A percentile compares a stretch with the other conserved stretches of the same genome.
These are phyloP conservation scores for Uncinocarpus reesii DNA, from an alignment of 2,329 filamentous ascomycete species.

Conservation along the genomic window DNA sequence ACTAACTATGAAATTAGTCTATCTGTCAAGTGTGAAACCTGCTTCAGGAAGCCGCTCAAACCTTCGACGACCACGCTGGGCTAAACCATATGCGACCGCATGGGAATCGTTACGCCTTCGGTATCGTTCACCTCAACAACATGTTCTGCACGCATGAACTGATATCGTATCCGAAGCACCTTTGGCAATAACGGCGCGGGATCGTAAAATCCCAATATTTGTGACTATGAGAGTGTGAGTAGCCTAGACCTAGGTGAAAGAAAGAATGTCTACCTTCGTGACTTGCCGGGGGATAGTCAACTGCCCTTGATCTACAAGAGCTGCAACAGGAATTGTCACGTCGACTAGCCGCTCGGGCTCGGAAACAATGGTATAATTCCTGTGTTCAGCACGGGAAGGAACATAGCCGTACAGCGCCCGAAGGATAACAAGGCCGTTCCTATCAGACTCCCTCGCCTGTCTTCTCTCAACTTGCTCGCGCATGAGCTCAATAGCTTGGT, in stretches of 20 bases:
- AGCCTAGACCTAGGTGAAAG: background rate
- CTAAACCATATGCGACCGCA: slow-evolving; percentile 29
- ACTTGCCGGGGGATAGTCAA: slow-evolving; percentile 29
- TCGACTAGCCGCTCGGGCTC: slow-evolving; percentile 21
- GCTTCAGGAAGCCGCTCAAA: too few relatives aligned
- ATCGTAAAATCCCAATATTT: slow-evolving; percentile 37
- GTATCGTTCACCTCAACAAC: slow-evolving; percentile 30
- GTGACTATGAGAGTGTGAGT: slow-evolving; percentile 28
- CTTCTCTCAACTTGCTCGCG: slow-evolving; percentile 30
- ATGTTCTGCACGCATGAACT: slow-evolving; percentile 32
- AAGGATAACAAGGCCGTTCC: slow-evolving; percentile 32
- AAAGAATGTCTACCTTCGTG: slow-evolving; percentile 25
- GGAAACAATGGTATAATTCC: slow-evolving; percentile 15
- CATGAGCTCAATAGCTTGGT: slow-evolving; percentile 35
- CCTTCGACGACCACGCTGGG: too few relatives aligned
- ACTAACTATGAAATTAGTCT: background rate
- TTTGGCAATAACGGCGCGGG: slow-evolving; percentile 36
- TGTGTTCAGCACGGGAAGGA: slow-evolving; percentile 22
- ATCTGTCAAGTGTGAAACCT: background rate
- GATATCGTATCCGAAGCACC: slow-evolving; percentile 34
- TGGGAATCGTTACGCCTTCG: slow-evolving; percentile 32
- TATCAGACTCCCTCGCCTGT: slow-evolving; percentile 28
- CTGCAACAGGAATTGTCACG: slow-evolving; percentile 37
- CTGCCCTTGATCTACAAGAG: slow-evolving; percentile 35
- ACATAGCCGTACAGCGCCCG: slow-evolving; percentile 35